phyloP scores from a whole-genome alignment of 768 basidiomycete genomes.

The Auriscalpium vulgare region DNA sequence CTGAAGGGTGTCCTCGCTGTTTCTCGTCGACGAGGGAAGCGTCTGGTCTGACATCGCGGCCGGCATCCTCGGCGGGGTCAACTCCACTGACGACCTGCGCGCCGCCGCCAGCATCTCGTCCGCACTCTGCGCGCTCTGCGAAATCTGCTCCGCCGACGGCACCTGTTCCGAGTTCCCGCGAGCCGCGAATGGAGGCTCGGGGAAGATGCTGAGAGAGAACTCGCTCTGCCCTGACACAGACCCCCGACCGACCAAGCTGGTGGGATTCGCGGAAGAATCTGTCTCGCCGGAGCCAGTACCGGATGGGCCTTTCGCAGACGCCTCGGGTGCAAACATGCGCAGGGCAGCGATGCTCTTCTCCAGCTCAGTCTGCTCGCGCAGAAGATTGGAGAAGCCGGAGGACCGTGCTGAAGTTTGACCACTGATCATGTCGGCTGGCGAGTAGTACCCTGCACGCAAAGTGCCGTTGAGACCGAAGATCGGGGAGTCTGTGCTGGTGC shows the following conservation, averaged over 20 bases:
- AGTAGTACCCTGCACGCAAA: constrained; percentile 7
- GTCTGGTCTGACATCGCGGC: constrained; percentile 17
- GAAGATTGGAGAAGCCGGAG: constrained; percentile 30
- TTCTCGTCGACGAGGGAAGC: constrained; percentile 13
- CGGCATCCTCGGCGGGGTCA: constrained; percentile 20
- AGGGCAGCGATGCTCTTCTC: constrained; percentile 58
- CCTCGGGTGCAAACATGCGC: constrained; percentile 27
- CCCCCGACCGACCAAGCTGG: neutral
- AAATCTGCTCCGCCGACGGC: neutral
- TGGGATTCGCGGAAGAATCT: neutral
- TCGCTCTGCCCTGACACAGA: constrained; percentile 30
- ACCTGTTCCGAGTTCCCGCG: no score
- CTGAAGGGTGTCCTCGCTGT: neutral
- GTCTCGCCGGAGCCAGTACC: neutral
- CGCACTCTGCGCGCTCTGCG: no score
- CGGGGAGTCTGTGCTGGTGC: constrained; percentile 28
- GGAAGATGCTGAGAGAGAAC: constrained; percentile 69
- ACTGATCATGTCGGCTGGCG: neutral
- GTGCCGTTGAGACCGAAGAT: constrained; percentile 39
- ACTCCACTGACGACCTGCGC: neutral
- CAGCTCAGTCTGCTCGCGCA: constrained; percentile 55
- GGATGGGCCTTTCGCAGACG: neutral
- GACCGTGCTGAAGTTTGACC: constrained; percentile 16
- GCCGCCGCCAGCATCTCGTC: neutral
- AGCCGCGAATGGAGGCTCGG: constrained; percentile 42